A percentile compares a stretch with the other conserved stretches of the same genome.
These are phyloP conservation scores for Neurospora sp. DNA, from an alignment of 495 filamentous ascomycete species.

Conservation along the genomic window DNA sequence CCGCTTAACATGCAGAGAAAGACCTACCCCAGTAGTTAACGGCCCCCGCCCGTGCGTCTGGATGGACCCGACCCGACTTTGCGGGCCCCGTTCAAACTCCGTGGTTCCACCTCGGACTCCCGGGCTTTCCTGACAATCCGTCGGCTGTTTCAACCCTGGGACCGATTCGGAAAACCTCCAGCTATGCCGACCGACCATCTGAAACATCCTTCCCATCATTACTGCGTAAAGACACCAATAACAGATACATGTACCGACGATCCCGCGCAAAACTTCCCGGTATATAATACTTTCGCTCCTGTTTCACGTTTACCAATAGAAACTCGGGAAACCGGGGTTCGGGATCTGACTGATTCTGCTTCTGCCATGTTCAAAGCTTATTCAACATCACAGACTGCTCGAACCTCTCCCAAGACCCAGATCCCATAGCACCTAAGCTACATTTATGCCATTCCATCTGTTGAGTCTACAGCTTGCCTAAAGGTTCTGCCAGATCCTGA, in stretches of 20 bases:
- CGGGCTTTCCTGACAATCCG: not conserved
- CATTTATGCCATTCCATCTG: too few species aligned
- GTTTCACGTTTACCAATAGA: not conserved
- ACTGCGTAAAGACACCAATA: not conserved
- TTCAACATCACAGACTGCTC: too few species aligned
- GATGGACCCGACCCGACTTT: not conserved
- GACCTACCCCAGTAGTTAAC: not conserved
- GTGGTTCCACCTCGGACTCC: not conserved
- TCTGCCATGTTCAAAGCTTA: not conserved
- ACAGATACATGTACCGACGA: not conserved
- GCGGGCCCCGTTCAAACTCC: not conserved
- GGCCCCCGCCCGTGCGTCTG: not conserved
- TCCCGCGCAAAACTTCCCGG: not conserved
- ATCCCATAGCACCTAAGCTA: too few species aligned
- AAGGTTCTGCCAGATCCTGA: too few species aligned
- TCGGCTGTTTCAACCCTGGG: not conserved
- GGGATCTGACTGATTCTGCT: not conserved
- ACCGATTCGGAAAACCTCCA: not conserved
- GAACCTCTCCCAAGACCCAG: too few species aligned
- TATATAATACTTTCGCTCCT: not conserved
- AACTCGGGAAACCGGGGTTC: not conserved
- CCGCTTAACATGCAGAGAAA: not conserved
- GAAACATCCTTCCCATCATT: not conserved
- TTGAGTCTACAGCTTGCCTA: too few species aligned
- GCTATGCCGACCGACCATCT: not conserved